Evolutionary conservation across 1,139 yeast species (phyloP), one percentile per base, ranked within the genome.

Genomic region (Geotrichum carabidarum): DNA sequence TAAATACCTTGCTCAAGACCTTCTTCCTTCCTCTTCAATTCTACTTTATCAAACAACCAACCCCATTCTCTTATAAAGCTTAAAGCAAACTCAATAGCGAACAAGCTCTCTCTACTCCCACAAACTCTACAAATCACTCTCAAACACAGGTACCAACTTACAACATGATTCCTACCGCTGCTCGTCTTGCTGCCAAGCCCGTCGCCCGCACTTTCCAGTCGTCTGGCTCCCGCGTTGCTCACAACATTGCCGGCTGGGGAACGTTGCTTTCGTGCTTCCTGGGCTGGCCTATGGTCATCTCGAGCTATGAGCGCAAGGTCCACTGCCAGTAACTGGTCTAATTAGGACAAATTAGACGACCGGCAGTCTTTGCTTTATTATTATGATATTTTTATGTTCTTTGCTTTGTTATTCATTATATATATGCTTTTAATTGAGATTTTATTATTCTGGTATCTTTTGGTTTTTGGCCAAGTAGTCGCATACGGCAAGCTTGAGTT

Each of bases 261-360:
- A 37, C 18, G 30, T 4, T 32, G 14, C 12, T 51, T 11, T 44
- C 46, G n/a, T 15, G 42, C 32, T 51, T 46, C 51, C 15, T 51
- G 48, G 55, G 55, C 38, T 51, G 55, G 55, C 55, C 55, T 45
- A 4, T 51, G 22, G 32, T 36, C n/a, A 35, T 51, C 22, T 41
- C 27, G 27, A 15, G 22, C 12, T 42, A 41, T 22, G 34, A 44
- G 42, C 12, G n/a, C 34, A 48, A 48, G 36, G 42, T 41, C 27
- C 15, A 48, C 46, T 22, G 45, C 51, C 15, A 48, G 38, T 11
- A 6, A 44, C 7, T 44, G 32, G 15, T 14, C 40, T n/a, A n/a
- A n/a, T n/a, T n/a, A n/a, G n/a, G 15, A 37, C 15, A 2, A 37
- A 2, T n/a, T 37, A n/a, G n/a, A n/a, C 37, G 14, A 11, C 37